Evolutionary conservation across 2,329 filamentous ascomycete species (phyloP), one percentile per base, ranked within the genome.

Genomic region (Dactylellina cionopaga): DNA sequence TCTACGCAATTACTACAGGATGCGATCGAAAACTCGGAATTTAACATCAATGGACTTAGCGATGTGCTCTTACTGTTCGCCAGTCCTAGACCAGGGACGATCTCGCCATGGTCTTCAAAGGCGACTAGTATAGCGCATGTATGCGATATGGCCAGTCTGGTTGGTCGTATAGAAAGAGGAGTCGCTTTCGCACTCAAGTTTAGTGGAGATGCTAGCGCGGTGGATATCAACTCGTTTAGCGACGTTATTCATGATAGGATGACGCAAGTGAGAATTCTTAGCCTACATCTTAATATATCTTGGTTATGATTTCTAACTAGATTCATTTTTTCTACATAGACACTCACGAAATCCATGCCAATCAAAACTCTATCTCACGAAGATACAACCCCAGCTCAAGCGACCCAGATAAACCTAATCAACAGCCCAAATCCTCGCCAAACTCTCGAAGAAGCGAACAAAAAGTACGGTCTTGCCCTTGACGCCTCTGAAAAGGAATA

Each of bases 61-160:
- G 68, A 72, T 54, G 68, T 72, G 81, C 81, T 85, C 51, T 83
- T 89, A 74, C 86, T 91, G 79, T 92, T 92, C 79, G 85, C 96
- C 68, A 88, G 86, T 47, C 94, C 94, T 17, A 87, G 94, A 76
- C 90, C 91, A 15, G 88, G 88, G 77, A 93, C 88, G 1, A 89
- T 96, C 76, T 97, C 93, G 39, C 95, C 95, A 79, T 99, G 95
- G 95, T 97, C 92, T 81, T 96, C 93, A 64, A 93, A 97, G 81
- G 94, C 93, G 25, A 96, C 94, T 47, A 94, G 89, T 79, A 97
- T 98, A 80, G 90, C 94, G 59, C 89, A 95, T 76, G 94, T 97
- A 29, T 98, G 94, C 79, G 93, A 91, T 24, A 83, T 98, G 70
- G 87, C 88, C 76, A 83, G 85, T 41, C 81, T 87, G 58, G 85